phyloP scores from a whole-genome alignment of 345 rosid genomes.

The Cardamine chenopodiifolia region DNA sequence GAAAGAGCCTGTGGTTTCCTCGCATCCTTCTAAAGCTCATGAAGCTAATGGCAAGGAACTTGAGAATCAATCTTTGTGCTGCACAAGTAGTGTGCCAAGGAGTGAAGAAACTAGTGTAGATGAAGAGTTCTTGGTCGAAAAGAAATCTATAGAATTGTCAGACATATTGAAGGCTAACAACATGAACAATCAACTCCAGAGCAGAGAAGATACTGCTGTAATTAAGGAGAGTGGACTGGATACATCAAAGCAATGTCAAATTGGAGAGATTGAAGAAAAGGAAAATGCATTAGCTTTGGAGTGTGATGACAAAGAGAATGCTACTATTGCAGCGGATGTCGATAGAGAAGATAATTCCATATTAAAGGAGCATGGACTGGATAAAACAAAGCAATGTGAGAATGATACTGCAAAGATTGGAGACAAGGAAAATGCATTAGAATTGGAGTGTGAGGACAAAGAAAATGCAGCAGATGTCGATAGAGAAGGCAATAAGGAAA shows the following conservation, averaged over 20 bases:
- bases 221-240: constrained; percentile 26
- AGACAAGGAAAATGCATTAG: constrained; percentile 34
- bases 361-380: not conserved
- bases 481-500: constrained; percentile 58
- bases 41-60: constrained; percentile 44
- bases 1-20: constrained; percentile 22
- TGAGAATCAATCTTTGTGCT: constrained; percentile 42
- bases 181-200: not conserved
- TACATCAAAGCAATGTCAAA: constrained; percentile 35
- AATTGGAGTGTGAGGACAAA: constrained; percentile 45
- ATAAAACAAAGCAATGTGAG: not conserved
- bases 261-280: constrained; percentile 38
- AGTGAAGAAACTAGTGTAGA: not conserved
- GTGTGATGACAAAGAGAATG: constrained; percentile 50
- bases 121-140: constrained; percentile 25
- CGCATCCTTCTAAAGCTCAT: constrained; percentile 6
- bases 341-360: not conserved
- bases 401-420: constrained; percentile 15
- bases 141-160: constrained; percentile 32
- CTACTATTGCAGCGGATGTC: constrained; percentile 29
- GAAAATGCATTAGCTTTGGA: constrained; percentile 33
- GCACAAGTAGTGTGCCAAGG: constrained; percentile 2
- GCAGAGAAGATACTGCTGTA: constrained; percentile 2
- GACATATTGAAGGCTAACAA: constrained; percentile 9
- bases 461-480: constrained; percentile 44